Base-by-base conservation (phyloP, 2,329 filamentous ascomycete genomes). In the Cucurbitaria berberidis region DNA sequence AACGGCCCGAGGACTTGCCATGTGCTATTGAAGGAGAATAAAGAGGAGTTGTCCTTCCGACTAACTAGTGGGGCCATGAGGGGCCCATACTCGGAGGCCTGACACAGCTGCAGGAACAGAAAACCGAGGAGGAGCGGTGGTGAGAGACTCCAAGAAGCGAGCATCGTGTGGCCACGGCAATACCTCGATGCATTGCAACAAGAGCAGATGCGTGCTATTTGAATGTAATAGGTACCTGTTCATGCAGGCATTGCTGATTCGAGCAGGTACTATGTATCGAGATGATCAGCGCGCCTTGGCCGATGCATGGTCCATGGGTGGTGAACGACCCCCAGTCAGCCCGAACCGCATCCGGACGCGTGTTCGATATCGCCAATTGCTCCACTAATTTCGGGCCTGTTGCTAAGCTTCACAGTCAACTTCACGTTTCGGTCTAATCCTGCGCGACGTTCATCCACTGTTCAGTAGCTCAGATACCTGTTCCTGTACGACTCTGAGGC, bases 1-100 rank as follows among this genome's bases (percentile, higher is more conserved):
- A 85, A 86, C 7, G 83, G 84, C 3, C 84, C 84, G 19, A 86
- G 73, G 19, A 83, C 62, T 46, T 84, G 69, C 82, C 82, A 85
- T 42, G 69, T 63, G 32, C 59, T 59, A 43, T 66, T 73, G 59
- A 78, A 74, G 26, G 64, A 59, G 45, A 76, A 54, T 38, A 65
- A 36, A 36, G 63, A 44, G 10, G 58, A 43, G 45, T 44, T 51
- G 40, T 45, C 59, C 38, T 62, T 49, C 27, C 53, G 53, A 38
- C 42, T 32, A 18, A 38, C 53, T 30, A 63, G 45, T 50, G 58
- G 57, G 44, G 48, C 48, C 50, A 65, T 65, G 50, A 61, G 54
- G 48, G 57, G 57, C 21, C 53, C 55, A 57, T 60, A 46, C 34
- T 61, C 58, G 34, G 57, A 41, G 26, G 57, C 61, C 59, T 52